Evolutionary conservation across 129 eudicot species (phyloP).

Genomic region (Daucus carota): DH1_v3.0 NC_030381.2:48804501-48805000

Average conservation of each 20-base stretch:
- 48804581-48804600: conserved; percentile 24
- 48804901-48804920: too few relatives aligned
- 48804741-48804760: background rate
- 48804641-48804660: background rate
- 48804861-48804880: too few relatives aligned
- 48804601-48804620: conserved; percentile 20
- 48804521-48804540: conserved; percentile 39
- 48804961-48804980: too few relatives aligned
- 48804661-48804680: background rate
- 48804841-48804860: too few relatives aligned
- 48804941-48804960: too few relatives aligned
- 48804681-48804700: background rate
- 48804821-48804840: background rate
- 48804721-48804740: background rate
- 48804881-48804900: too few relatives aligned
- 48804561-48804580: conserved; percentile 39
- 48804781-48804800: background rate
- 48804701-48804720: background rate
- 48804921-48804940: too few relatives aligned
- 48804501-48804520: conserved; percentile 42
- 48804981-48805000: too few relatives aligned
- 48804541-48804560: conserved; percentile 36
- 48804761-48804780: background rate
- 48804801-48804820: background rate
- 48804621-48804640: conserved; percentile 9